These are phyloP conservation scores for Trichosporon coremiiforme DNA, from an alignment of 1,284 basidiomycete species.

Conservation along the genomic window DNA sequence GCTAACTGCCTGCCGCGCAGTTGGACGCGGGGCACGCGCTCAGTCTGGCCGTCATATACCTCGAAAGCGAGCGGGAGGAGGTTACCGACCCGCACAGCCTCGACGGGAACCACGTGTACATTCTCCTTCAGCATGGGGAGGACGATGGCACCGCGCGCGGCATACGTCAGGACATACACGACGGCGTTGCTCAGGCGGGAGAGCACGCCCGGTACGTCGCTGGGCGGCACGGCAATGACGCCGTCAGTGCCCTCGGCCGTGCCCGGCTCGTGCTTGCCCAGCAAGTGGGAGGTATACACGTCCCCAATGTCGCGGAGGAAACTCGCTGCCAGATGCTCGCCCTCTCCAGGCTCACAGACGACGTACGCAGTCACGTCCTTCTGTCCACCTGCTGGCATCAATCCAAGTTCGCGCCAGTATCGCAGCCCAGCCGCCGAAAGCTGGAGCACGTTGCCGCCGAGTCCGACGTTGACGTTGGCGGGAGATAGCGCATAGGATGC, in stretches of 20 bases:
- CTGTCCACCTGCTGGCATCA: conserved; percentile 46
- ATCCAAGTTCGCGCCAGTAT: conserved; percentile 50
- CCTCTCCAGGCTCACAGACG: conserved; percentile 32
- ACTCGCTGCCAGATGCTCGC: conserved; percentile 21
- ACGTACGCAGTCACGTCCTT: conserved; percentile 42
- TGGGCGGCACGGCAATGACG: conserved; percentile 7
- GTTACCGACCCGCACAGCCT: conserved; percentile 22
- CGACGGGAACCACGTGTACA: conserved; percentile 23
- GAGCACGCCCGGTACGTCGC: conserved; percentile 13
- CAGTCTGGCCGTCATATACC: conserved; percentile 41
- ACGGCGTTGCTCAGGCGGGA: conserved; percentile 14
- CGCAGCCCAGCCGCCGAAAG: conserved; percentile 41
- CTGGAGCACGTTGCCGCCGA: conserved; percentile 38
- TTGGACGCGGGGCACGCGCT: conserved; percentile 32
- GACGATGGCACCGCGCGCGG: neutral
- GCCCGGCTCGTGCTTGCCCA: conserved; percentile 21
- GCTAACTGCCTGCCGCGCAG: conserved; percentile 31
- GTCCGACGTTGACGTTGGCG: conserved; percentile 36
- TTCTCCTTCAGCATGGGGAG: conserved; percentile 17
- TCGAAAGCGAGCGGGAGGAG: conserved; percentile 38
- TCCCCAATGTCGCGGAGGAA: conserved; percentile 32
- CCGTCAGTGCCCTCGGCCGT: conserved; percentile 15
- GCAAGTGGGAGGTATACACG: conserved; percentile 31
- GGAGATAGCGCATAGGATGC: conserved; percentile 22
- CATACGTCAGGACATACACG: conserved; percentile 27